Percentiles rank a stretch among this genome's conserved stretches.
These are phyloP conservation scores for Fusarium continuum DNA, from an alignment of 2,329 filamentous ascomycete species.

Conservation along the genomic window DNA sequence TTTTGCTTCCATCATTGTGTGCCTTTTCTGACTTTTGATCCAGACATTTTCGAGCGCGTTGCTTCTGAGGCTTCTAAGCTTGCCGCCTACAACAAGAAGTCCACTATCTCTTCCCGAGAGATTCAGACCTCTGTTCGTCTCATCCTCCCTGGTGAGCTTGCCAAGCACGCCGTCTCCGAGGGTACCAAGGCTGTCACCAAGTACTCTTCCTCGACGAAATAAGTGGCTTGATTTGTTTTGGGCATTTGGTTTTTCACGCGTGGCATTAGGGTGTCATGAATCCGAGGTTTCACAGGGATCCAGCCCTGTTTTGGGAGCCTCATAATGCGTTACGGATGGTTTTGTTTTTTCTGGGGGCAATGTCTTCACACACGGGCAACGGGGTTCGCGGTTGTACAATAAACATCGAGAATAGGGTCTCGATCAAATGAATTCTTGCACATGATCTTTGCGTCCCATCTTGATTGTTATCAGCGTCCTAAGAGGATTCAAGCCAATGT, in stretches of 20 bases:
- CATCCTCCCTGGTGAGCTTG: constrained; percentile 97
- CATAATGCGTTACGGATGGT: constrained; percentile 81
- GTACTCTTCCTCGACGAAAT: constrained; percentile 99
- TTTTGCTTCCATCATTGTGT: neutral
- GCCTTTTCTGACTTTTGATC: neutral
- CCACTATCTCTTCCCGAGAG: constrained; percentile 98
- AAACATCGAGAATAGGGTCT: constrained; percentile 71
- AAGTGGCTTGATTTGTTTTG: constrained; percentile 72
- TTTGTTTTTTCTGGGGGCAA: constrained; percentile 72
- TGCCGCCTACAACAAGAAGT: constrained; percentile 99
- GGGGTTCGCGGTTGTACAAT: constrained; percentile 80
- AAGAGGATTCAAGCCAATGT: neutral
- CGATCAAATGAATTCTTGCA: constrained; percentile 70
- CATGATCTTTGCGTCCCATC: constrained; percentile 54
- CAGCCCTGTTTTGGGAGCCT: constrained; percentile 56
- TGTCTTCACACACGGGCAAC: constrained; percentile 73
- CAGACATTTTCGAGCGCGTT: constrained; percentile 99
- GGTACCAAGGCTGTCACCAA: constrained; percentile 99
- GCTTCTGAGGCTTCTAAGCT: constrained; percentile 99
- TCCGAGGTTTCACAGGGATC: constrained; percentile 57
- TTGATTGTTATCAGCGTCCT: neutral
- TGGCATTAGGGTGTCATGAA: constrained; percentile 69
- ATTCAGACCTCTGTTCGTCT: constrained; percentile 99
- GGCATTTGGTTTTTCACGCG: constrained; percentile 61
- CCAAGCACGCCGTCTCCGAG: constrained; percentile 99